Evolutionary conservation across 495 filamentous ascomycete genomes (phyloP), one percentile per base, ranked within the genome.

Genomic region (Endocarpon pusillum): DNA sequence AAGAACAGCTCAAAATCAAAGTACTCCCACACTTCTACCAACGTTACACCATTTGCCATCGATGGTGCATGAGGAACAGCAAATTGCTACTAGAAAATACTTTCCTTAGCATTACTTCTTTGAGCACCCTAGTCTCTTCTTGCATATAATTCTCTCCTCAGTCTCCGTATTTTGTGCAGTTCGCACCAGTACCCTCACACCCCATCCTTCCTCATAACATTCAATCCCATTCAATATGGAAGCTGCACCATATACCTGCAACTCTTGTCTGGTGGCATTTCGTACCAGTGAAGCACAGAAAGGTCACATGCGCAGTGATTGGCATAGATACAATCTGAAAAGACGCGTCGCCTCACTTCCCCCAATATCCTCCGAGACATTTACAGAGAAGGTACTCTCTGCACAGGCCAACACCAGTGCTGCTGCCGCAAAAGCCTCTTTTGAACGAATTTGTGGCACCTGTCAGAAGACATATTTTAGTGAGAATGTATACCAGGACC

Each of bases 271-370:
- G 44, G 85, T 97, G 38, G 89, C 89, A 20, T 96, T 94, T 59
- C 76, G 87, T 45, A 79, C 78, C 50, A 78, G 77, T 50, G 87
- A 96, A 51, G 71, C 84, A n/a, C 89, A 97, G 54, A 71, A 85
- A 42, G 75, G 72, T 29, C 89, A 97, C 49, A 96, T 96, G 85
- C 83, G 85, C 46, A 83, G 72, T 44, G 89, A 97, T 54, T 97
- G 89, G 87, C 87, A 96, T 58, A 73, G 91, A 35, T 97, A 97
- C 54, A 97, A 97, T 53, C 72, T 97, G 46, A 94, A 97, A 57
- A 82, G 89, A 43, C 81, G 86, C 39, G 78, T 97, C 41, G 84
- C 87, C 15, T 79, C 81, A 9, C 65, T 97, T 4, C 86, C 89
- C 14, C 91, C 89, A 0, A 78, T 97, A 16, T 73, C 85, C 10